Evolutionary conservation across 2,329 filamentous ascomycete genomes (phyloP).

Genomic region (Trichoderma aggressivum): DNA sequence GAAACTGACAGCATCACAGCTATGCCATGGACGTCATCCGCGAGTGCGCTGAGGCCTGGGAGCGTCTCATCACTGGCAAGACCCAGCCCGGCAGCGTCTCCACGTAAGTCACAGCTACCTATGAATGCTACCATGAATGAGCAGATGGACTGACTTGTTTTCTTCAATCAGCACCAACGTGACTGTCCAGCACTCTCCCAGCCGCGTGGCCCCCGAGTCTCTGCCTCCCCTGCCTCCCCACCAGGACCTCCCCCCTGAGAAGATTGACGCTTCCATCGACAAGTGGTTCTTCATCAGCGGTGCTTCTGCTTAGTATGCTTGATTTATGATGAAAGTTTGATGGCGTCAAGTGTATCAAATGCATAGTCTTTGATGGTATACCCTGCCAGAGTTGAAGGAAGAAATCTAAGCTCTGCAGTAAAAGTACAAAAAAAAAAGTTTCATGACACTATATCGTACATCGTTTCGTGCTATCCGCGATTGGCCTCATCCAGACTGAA

Average conservation of each 20-base stretch:
- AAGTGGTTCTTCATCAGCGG: slow-evolving; percentile 99
- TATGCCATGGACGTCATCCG: slow-evolving; percentile 94
- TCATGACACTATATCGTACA: slow-evolving; percentile 20
- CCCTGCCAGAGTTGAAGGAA: slow-evolving; percentile 17
- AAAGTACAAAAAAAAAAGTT: slow-evolving; percentile 32
- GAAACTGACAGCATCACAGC: slow-evolving; percentile 38
- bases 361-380: slow-evolving; percentile 12
- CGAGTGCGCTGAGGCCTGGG: slow-evolving; percentile 96
- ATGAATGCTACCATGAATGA: too few relatives aligned
- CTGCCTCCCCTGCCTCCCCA: slow-evolving; percentile 73
- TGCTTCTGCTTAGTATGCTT: slow-evolving; percentile 66
- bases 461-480: slow-evolving; percentile 1
- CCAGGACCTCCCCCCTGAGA: slow-evolving; percentile 78
- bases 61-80: slow-evolving; percentile 92
- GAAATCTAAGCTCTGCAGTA: not conserved
- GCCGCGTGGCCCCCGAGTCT: slow-evolving; percentile 65
- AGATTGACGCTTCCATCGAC: slow-evolving; percentile 95
- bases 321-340: not conserved
- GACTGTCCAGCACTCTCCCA: slow-evolving; percentile 68
- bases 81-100: slow-evolving; percentile 71
- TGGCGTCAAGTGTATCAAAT: slow-evolving; percentile 9
- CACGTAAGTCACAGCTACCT: slow-evolving; percentile 61
- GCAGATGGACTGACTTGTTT: not conserved
- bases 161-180: slow-evolving; percentile 67
- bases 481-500: slow-evolving; percentile 16